Base-by-base conservation (phyloP, 1,284 basidiomycete species). In the Macrocystidia cucumis region DNA sequence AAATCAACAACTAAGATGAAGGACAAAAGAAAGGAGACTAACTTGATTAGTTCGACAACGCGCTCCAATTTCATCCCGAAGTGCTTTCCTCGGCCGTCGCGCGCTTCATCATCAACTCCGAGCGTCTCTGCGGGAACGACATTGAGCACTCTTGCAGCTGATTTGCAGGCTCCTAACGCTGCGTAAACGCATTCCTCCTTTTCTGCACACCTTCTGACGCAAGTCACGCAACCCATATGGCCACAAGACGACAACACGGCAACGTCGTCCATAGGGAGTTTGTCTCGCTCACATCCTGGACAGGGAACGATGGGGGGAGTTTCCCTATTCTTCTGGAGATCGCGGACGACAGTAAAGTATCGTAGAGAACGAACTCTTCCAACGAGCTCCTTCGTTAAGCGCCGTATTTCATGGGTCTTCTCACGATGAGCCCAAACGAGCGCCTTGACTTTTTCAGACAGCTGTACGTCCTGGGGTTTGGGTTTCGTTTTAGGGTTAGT, bases 221-320 rank as follows among this genome's bases (percentile, higher is more conserved):
- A 91, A 1, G 65, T 58, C 47, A 74, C 57, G 50, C 89, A 92
- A 3, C 91, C 88, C 47, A 76, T 79, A 54, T 96, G 91, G 5
- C 91, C 91, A 49, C 91, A 96, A 18, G 88, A 91, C 2, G 90
- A 92, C 16, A 93, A 67, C 2, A 95, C 80, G 7, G 87, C 81
- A 45, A 90, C 73, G 35, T 90, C 83, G 8, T 72, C 62, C 41
- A 80, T 65, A 1, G 78, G 69, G n/a, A 79, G 59, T 44, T 60
- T 60, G 30, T 71, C 62, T 27, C 69, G 66, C 20, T 60, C 61
- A 45, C 86, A 90, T 20, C 55, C 55, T 2, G 78, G 76, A 46
- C 85, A 89, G 9, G 67, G 57, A 19, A 84, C 64, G n/a, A 63
- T 59, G 1, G 70, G 65, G 5, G 73, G 77, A 25, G 51, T 60